phyloP scores from a whole-genome alignment of 2,329 filamentous ascomycete genomes.

The Knoxdaviesia capensis region DNA sequence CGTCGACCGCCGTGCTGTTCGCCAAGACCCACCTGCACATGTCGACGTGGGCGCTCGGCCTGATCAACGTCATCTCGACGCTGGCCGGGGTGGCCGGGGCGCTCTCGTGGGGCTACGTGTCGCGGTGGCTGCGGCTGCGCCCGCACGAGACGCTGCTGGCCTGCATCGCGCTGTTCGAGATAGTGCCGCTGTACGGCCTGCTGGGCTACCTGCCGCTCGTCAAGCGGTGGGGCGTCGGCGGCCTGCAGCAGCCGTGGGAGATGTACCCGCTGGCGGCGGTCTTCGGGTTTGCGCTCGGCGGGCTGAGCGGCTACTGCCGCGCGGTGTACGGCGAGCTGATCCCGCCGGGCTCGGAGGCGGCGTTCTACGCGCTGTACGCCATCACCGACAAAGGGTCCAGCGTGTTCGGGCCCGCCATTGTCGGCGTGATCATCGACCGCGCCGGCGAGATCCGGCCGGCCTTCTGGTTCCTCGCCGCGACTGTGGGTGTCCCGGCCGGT shows the following conservation, averaged over 20 bases:
- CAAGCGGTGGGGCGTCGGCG: conserved; percentile 51
- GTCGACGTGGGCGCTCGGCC: conserved; percentile 66
- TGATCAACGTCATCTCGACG: conserved; percentile 89
- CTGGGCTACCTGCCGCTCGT: conserved; percentile 73
- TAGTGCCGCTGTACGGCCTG: conserved; percentile 83
- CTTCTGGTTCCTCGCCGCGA: conserved; percentile 73
- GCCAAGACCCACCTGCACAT: conserved; percentile 87
- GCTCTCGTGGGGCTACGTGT: conserved; percentile 72
- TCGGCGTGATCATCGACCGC: conserved; percentile 75
- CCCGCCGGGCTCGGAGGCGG: conserved; percentile 81
- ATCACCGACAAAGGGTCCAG: conserved; percentile 95
- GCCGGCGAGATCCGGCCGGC: conserved; percentile 66
- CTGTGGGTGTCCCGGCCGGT: conserved; percentile 72
- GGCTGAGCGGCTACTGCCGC: conserved; percentile 76
- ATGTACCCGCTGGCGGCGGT: conserved; percentile 86
- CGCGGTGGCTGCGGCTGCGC: conserved; percentile 44
- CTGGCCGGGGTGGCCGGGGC: conserved; percentile 68
- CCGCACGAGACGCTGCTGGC: conserved; percentile 79
- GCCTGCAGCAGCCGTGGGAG: conserved; percentile 87
- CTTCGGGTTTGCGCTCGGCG: conserved; percentile 88
- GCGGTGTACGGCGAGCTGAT: conserved; percentile 87
- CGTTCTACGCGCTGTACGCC: conserved; percentile 90
- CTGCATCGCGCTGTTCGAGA: conserved; percentile 78
- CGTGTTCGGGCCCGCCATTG: conserved; percentile 83
- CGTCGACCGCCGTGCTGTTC: conserved; percentile 84